Base-by-base conservation (phyloP, 2,329 filamentous ascomycete genomes). In the Gliomastix tumulicola region DNA sequence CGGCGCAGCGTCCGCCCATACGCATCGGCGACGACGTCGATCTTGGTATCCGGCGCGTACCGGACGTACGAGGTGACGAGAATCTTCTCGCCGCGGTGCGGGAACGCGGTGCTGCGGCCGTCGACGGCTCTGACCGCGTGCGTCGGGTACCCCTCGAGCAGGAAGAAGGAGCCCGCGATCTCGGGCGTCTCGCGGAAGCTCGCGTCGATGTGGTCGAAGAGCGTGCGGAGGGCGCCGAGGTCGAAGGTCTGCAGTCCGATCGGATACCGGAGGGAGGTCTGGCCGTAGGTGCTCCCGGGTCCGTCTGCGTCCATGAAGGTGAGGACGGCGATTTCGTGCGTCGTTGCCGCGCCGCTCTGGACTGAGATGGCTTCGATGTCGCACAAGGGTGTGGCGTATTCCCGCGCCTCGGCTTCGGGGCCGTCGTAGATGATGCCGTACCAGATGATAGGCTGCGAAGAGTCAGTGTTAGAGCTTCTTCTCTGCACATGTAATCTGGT, bases 61-160 rank as follows among this genome's bases (percentile, higher is more conserved):
- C 40, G 54, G 17, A 63, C 46, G 44, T 11, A 2, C 32, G 34
- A 56, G 2, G 60, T 55, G 30, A 54, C 38, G 18, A 70, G 59
- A 7, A 73, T 44, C 44, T 66, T 65, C 35, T 67, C 62, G 3
- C 49, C 43, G 3, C 71, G 63, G 50, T 62, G 64, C 15, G 68
- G 59, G 39, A 65, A 75, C 2, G 70, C 69, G 4, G 62, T 59
- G 2, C 59, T 56, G 9, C 50, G 47, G 19, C 42, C 44, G 32
- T 50, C 41, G 27, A 68, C 45, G 0, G 49, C 53, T 36, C 60
- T 47, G 3, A 76, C 65, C 4, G 63, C 70, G 18, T 62, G 47
- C 10, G 48, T 48, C 2, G 69, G 60, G 50, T 75, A 76, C 18
- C 65, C 68, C 48, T 77, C 71, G 40, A 76, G 69, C 60, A 75